phyloP scores from a whole-genome alignment of 805 yeast genomes.

The Kurtzmaniella fragi region DNA sequence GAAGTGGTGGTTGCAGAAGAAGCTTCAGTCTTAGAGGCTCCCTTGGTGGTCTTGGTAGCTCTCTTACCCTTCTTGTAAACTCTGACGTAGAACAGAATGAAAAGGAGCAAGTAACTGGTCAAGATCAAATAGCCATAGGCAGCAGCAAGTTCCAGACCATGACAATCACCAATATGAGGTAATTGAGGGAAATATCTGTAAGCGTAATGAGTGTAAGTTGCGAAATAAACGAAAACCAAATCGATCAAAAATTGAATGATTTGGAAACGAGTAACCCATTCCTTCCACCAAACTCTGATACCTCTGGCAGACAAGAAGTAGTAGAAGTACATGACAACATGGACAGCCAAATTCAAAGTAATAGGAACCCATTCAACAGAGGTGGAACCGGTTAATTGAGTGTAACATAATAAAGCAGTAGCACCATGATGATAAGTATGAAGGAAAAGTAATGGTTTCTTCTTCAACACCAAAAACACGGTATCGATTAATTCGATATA shows the following conservation, averaged over 20 bases:
- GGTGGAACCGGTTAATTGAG: constrained; percentile 86
- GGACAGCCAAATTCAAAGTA: constrained; percentile 82
- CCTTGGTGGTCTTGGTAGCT: constrained; percentile 10
- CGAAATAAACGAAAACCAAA: constrained; percentile 86
- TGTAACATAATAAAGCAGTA: constrained; percentile 89
- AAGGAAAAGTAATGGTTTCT: constrained; percentile 85
- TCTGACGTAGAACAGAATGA: constrained; percentile 87
- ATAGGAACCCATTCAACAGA: constrained; percentile 96
- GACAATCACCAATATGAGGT: constrained; percentile 77
- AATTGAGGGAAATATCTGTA: constrained; percentile 54
- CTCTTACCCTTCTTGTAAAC: constrained; percentile 57
- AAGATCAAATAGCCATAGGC: constrained; percentile 83
- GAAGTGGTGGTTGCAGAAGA: constrained; percentile 9
- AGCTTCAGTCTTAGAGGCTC: constrained; percentile 8
- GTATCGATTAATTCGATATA: constrained; percentile 88
- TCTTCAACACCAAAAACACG: constrained; percentile 82
- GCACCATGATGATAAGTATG: constrained; percentile 99
- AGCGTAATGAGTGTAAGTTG: constrained; percentile 87
- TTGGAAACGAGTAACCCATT: constrained; percentile 97
- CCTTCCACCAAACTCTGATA: constrained; percentile 98
- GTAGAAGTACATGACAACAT: constrained; percentile 97
- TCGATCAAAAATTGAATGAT: constrained; percentile 90
- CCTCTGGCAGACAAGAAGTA: constrained; percentile 91
- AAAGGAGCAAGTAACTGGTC: constrained; percentile 82
- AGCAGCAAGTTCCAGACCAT: constrained; percentile 92